Evolutionary conservation across 2,329 filamentous ascomycete species (phyloP).

Genomic region (Botryosphaeria dothidea): DNA sequence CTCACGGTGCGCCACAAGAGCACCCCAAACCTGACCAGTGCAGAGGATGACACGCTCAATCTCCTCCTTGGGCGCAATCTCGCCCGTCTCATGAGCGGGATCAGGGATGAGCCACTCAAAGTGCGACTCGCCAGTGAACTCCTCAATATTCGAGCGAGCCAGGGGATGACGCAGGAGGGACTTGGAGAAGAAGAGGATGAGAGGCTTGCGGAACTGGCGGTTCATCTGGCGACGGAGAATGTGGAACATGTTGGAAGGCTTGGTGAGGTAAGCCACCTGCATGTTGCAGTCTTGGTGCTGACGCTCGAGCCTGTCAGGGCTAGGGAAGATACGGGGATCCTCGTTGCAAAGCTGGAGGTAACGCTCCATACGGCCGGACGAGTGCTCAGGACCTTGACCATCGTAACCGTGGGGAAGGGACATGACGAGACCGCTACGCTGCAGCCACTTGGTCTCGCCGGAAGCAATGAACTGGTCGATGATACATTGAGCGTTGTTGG

Average conservation of each 20-base stretch:
- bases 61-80: constrained; percentile 77
- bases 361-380: constrained; percentile 93
- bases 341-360: constrained; percentile 98
- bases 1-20: constrained; percentile 86
- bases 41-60: constrained; percentile 95
- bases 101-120: constrained; percentile 98
- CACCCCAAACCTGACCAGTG: constrained; percentile 89
- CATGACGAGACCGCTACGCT: constrained; percentile 94
- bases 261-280: constrained; percentile 98
- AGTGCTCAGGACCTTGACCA: constrained; percentile 97
- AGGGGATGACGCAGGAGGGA: constrained; percentile 91
- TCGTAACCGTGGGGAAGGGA: constrained; percentile 97
- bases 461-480: constrained; percentile 99
- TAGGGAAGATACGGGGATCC: constrained; percentile 90
- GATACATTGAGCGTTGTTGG: constrained; percentile 98
- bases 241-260: constrained; percentile 94
- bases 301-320: constrained; percentile 83
- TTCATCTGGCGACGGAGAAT: constrained; percentile 96
- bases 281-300: constrained; percentile 99
- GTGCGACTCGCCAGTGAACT: constrained; percentile 86
- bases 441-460: constrained; percentile 97
- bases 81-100: constrained; percentile 73
- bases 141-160: constrained; percentile 84
- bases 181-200: constrained; percentile 98
- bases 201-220: constrained; percentile 97